A percentile compares a stretch with the other conserved stretches of the same genome.
Evolutionary conservation across 495 filamentous ascomycete species (phyloP).

Genomic region (Neurospora sp.): DNA sequence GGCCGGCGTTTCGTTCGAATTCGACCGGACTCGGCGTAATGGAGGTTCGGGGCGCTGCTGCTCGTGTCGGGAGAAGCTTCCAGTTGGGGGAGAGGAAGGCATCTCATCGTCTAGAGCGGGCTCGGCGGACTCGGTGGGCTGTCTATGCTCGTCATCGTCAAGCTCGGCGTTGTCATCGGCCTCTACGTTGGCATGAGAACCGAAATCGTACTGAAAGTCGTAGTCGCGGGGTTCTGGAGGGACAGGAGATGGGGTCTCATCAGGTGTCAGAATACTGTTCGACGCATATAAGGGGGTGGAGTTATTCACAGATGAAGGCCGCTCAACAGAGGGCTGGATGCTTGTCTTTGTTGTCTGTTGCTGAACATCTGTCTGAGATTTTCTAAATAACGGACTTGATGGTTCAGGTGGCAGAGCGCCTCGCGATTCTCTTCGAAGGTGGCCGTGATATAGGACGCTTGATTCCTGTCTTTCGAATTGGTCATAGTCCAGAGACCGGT

Average conservation of each 20-base stretch:
- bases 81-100: slow-evolving; percentile 25
- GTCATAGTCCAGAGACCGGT: background rate
- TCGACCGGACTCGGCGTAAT: slow-evolving; percentile 9
- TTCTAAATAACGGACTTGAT: background rate
- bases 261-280: slow-evolving; percentile 41
- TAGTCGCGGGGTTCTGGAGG: slow-evolving; percentile 13
- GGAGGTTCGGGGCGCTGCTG: background rate
- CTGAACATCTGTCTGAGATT: background rate
- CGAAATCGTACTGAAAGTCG: background rate
- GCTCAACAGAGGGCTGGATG: slow-evolving; percentile 26
- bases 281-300: slow-evolving; percentile 26
- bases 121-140: background rate
- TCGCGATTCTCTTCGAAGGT: background rate
- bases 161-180: background rate
- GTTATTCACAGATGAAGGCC: slow-evolving; percentile 25
- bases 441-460: background rate
- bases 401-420: background rate
- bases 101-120: slow-evolving; percentile 8
- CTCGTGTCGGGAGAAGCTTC: background rate
- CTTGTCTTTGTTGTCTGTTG: slow-evolving; percentile 5
- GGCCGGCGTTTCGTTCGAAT: slow-evolving; percentile 23
- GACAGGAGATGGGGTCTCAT: slow-evolving; percentile 43
- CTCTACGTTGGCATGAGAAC: background rate
- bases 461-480: background rate
- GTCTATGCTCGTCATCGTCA: slow-evolving; percentile 3